These are phyloP conservation scores for Pisolithus thermaeus DNA, from an alignment of 1,284 basidiomycete genomes.

Conservation along the genomic window DNA sequence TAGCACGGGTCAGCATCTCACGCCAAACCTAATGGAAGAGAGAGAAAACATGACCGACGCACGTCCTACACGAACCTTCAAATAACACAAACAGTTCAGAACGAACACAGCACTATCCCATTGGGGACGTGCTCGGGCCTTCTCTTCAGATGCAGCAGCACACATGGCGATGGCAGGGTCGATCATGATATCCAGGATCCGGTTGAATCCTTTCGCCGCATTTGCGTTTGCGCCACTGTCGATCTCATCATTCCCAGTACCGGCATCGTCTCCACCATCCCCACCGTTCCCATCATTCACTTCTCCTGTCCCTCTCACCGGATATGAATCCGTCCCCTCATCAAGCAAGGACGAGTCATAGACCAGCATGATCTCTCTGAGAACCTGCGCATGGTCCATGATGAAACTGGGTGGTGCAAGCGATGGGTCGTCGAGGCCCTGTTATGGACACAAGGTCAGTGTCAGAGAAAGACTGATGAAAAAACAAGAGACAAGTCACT, in stretches of 20 bases:
- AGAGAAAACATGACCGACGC: not conserved
- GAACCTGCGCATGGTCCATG: constrained; percentile 75
- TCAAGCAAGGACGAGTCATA: constrained; percentile 78
- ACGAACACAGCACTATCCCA: constrained; percentile 84
- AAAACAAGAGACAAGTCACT: constrained; percentile 14
- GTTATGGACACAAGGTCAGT: not conserved
- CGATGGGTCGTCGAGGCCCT: constrained; percentile 74
- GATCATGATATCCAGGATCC: constrained; percentile 75
- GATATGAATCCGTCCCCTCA: constrained; percentile 33
- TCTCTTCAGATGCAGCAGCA: constrained; percentile 61
- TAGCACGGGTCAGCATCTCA: not conserved
- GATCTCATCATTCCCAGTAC: too few relatives aligned
- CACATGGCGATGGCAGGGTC: constrained; percentile 82
- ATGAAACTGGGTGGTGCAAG: constrained; percentile 74
- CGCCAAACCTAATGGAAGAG: too few relatives aligned
- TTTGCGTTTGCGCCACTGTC: not conserved
- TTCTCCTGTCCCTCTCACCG: constrained; percentile 3
- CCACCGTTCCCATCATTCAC: too few relatives aligned
- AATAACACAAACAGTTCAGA: constrained; percentile 78
- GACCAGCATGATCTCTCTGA: constrained; percentile 84
- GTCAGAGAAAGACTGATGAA: not conserved
- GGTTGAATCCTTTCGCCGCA: constrained; percentile 43
- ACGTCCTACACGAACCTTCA: constrained; percentile 45
- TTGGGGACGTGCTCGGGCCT: constrained; percentile 40
- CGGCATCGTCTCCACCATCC: too few relatives aligned